Evolutionary conservation across 2,329 filamentous ascomycete genomes (phyloP), one percentile per base, ranked within the genome.

Genomic region (Diaporthe caulivora): DNA sequence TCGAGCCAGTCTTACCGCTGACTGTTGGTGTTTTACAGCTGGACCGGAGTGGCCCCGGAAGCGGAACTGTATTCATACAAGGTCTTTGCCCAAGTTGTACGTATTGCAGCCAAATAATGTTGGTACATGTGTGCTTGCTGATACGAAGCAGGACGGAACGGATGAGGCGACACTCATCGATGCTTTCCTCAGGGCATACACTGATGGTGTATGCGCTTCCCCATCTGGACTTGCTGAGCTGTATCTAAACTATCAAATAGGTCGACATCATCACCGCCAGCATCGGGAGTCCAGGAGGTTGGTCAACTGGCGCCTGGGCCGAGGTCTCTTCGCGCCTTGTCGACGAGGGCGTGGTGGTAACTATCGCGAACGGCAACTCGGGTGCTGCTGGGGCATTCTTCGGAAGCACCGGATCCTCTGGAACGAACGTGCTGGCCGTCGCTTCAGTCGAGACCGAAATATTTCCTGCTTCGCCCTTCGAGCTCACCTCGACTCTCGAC

Each of bases 321-420:
- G 79, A 81, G n/a, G 80, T 84, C 31, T 80, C 83, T 18, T 81
- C 80, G 11, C 82, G 85, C 10, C 83, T 87, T 58, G 84, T 83
- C 9, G 82, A 85, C n/a, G 77, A 80, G 11, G 85, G 85, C 31
- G 82, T 86, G 5, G 80, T 83, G 3, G 80, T 83, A 65, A 82
- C 82, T 2, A 80, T 85, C 54, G 82, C 85, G 1, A 84, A 83
- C 4, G 86, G 86, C 24, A 88, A 88, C 72, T 79, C 82, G 42
- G 86, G 86, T n/a, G 78, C 79, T 7, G 74, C 78, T 18, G 86
- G 86, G 4, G 76, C 85, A 0, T 87, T 86, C 76, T 83, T 81
- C 57, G 80, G 80, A 37, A 81, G 80, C 62, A 80, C 80, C 31
- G 83, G 84, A 4, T 80, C 84, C 13, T 81, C 82, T 5, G 86